A percentile compares a stretch with the other conserved stretches of the same genome.
Conservation (phyloP, 2,329 filamentous ascomycete species). For the Delphinella strobiligena region DNA sequence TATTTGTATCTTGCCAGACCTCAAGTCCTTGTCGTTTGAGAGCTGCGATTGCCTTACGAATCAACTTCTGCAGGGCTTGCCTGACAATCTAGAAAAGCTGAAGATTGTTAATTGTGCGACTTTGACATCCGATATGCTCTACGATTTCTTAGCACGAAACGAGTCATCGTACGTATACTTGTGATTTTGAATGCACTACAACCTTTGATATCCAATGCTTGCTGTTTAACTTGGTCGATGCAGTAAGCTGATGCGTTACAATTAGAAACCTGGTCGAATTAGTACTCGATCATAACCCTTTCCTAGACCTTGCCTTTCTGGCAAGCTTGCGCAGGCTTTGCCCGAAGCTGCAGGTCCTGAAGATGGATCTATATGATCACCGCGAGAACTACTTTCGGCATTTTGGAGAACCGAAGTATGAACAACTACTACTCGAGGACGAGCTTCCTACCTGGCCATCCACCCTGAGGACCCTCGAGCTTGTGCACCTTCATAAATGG, state of each 20-base stretch:
- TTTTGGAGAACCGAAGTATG: constrained; percentile 60
- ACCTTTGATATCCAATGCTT: too few species aligned
- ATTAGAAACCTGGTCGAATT: constrained; percentile 53
- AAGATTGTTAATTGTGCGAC: constrained; percentile 71
- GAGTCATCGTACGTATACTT: constrained; percentile 32
- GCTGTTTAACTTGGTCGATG: too few species aligned
- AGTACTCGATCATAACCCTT: constrained; percentile 65
- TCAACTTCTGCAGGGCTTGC: constrained; percentile 55
- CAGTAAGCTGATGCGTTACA: not conserved
- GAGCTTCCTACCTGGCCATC: constrained; percentile 70
- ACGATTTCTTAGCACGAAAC: constrained; percentile 52
- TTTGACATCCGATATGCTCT: constrained; percentile 54
- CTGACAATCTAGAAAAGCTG: constrained; percentile 52
- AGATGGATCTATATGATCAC: constrained; percentile 54
- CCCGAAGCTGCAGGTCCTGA: constrained; percentile 56
- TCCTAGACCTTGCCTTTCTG: constrained; percentile 64
- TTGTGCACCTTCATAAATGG: constrained; percentile 70
- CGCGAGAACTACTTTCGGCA: constrained; percentile 55
- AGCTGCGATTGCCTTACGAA: constrained; percentile 62
- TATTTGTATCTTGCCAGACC: constrained; percentile 39
- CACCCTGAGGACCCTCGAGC: constrained; percentile 57
- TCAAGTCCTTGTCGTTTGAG: constrained; percentile 61
- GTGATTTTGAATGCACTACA: too few species aligned
- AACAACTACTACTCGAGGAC: constrained; percentile 47
- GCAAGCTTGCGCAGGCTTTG: constrained; percentile 53